phyloP scores from a whole-genome alignment of 2,329 filamentous ascomycete genomes.

The Fusarium luffae region DNA sequence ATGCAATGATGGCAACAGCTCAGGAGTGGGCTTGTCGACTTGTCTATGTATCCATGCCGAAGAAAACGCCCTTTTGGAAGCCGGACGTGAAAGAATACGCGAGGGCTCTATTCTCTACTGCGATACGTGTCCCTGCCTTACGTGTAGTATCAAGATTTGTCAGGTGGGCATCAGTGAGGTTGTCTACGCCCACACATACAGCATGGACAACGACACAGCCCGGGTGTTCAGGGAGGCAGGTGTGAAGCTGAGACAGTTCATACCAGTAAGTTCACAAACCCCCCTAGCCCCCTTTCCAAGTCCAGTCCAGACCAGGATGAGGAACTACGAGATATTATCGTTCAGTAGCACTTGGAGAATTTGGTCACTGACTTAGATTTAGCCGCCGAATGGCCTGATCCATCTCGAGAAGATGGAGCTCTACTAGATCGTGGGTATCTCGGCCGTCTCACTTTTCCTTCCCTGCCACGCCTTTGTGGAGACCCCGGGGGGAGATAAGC shows the following conservation, averaged over 20 bases:
- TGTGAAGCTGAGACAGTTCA: slow-evolving; percentile 87
- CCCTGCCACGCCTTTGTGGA: slow-evolving; percentile 29
- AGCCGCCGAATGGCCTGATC: slow-evolving; percentile 73
- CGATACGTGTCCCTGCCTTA: slow-evolving; percentile 96
- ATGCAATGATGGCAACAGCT: slow-evolving; percentile 80
- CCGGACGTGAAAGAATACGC: slow-evolving; percentile 88
- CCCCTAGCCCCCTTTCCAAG: slow-evolving; percentile 7
- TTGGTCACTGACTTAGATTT: slow-evolving; percentile 39
- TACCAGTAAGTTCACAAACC: slow-evolving; percentile 69
- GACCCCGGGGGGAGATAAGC: slow-evolving; percentile 13
- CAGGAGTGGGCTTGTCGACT: slow-evolving; percentile 80
- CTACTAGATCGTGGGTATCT: slow-evolving; percentile 43
- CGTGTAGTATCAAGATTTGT: slow-evolving; percentile 97
- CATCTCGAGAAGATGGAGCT: slow-evolving; percentile 67
- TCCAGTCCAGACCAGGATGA: slow-evolving; percentile 19
- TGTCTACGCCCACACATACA: slow-evolving; percentile 92
- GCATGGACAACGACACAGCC: slow-evolving; percentile 89
- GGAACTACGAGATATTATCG: not conserved
- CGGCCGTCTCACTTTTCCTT: slow-evolving; percentile 8
- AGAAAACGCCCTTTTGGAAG: slow-evolving; percentile 95
- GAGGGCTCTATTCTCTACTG: slow-evolving; percentile 89
- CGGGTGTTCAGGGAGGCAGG: slow-evolving; percentile 85
- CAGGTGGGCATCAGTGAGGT: slow-evolving; percentile 97
- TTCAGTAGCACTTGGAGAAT: not conserved
- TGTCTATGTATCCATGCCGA: slow-evolving; percentile 98